Evolutionary conservation across 2,329 filamentous ascomycete species (phyloP), one percentile per base, ranked within the genome.

Genomic region (Sarocladiaceae sp.): DNA sequence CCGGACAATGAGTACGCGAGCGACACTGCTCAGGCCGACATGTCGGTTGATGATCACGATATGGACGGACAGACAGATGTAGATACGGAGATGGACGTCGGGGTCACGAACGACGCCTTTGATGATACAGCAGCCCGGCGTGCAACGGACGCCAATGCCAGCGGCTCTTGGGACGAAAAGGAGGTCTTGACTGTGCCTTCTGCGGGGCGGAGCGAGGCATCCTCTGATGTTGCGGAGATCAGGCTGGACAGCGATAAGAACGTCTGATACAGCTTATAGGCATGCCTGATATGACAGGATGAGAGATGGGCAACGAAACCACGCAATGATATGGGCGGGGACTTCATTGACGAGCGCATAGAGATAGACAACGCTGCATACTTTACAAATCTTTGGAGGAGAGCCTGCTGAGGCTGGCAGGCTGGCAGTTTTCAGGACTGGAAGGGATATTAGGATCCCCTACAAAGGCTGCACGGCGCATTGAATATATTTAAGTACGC

Each of bases 221-320:
- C 58, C 42, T 71, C 66, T 11, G 68, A 70, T 32, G 71, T 72
- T 6, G 59, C 70, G 6, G 72, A 76, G 54, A 75, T 74, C 34
- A 69, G 72, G 48, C 53, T 74, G 16, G 69, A 69, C 32, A 67
- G 67, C 37, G 63, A 67, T 44, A 58, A 57, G 49, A 47, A 47
- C 43, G 45, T 46, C 56, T 29, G 26, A 29, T 7, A 9, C 26
- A 9, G 26, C 26, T 7, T 29, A 7, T 13, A 9, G 26, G 13
- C 26, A 29, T 29, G 13, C 26, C 7, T 29, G 26, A 29, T 29
- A 29, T 13, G 26, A 29, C 26, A 29, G 13, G 19, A 39, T 19
- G 19, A 23, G 34, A 18, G n/a, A 3, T 12, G 10, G 19, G 21
- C 13, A 3, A 9, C 10, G 11, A 41, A 15, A 27, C 21, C 20